phyloP scores from a whole-genome alignment of 768 basidiomycete species.

The Cyclocybe cylindracea region DNA sequence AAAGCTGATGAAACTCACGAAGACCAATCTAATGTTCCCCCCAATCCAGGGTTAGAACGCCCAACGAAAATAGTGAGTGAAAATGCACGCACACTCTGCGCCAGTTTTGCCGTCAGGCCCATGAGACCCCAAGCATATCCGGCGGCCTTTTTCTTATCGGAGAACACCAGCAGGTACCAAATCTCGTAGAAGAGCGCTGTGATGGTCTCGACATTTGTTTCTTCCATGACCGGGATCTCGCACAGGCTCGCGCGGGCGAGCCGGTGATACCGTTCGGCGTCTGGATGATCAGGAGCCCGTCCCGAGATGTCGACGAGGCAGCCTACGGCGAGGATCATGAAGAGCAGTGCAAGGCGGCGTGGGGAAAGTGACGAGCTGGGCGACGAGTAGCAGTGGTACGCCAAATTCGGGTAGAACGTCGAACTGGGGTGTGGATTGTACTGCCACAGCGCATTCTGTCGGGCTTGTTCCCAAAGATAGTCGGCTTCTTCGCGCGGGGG shows the following conservation, averaged over 20 bases:
- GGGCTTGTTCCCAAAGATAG: constrained; percentile 62
- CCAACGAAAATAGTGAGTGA: not conserved
- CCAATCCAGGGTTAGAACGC: constrained; percentile 4
- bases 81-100: constrained; percentile 54
- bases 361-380: constrained; percentile 55
- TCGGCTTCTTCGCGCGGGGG: constrained; percentile 58
- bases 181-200: constrained; percentile 58
- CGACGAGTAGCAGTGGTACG: constrained; percentile 63
- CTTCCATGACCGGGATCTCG: constrained; percentile 67
- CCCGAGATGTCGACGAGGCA: constrained; percentile 60
- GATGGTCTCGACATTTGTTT: constrained; percentile 67
- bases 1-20: constrained; percentile 37
- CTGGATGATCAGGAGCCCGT: constrained; percentile 46
- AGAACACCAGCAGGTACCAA: constrained; percentile 71
- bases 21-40: constrained; percentile 49
- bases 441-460: constrained; percentile 70
- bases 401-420: constrained; percentile 64
- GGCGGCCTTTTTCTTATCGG: constrained; percentile 67
- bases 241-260: constrained; percentile 59
- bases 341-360: constrained; percentile 61
- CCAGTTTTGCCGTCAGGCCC: constrained; percentile 60
- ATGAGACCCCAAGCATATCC: constrained; percentile 57
- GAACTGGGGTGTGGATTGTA: constrained; percentile 68
- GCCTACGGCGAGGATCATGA: constrained; percentile 72
- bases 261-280: constrained; percentile 61